phyloP scores from a whole-genome alignment of 345 rosid species.

The Rhodomyrtus tomentosa region DNA sequence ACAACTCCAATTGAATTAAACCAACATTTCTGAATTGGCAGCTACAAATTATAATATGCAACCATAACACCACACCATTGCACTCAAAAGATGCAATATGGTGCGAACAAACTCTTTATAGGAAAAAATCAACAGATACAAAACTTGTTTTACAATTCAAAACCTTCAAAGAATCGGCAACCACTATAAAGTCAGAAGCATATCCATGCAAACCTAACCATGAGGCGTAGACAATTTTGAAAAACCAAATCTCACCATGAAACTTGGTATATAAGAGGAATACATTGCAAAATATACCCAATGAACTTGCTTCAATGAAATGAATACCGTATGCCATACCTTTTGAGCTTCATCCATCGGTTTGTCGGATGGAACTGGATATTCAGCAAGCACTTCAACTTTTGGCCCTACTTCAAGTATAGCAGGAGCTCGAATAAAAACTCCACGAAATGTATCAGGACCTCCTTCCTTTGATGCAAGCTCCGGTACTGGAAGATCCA shows the following conservation, averaged over 20 bases:
- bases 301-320: neutral
- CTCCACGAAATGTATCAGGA: conserved; percentile 71
- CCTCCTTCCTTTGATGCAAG: conserved; percentile 84
- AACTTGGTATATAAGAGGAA: neutral
- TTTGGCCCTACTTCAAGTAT: conserved; percentile 69
- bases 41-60: neutral
- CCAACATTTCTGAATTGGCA: neutral
- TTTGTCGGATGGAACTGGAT: conserved; percentile 51
- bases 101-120: neutral
- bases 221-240: neutral
- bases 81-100: neutral
- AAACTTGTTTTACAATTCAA: neutral
- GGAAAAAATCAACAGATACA: neutral
- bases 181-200: neutral
- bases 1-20: neutral
- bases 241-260: neutral
- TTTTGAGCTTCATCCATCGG: conserved; percentile 67
- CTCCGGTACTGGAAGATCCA: conserved; percentile 60
- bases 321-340: conserved; percentile 21
- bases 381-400: conserved; percentile 81
- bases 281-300: neutral
- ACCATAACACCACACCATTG: neutral
- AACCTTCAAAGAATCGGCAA: neutral
- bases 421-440: conserved; percentile 97
- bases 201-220: neutral